Conservation (phyloP, 2,329 filamentous ascomycete genomes). For the Pestalotiopsis sp. region DNA sequence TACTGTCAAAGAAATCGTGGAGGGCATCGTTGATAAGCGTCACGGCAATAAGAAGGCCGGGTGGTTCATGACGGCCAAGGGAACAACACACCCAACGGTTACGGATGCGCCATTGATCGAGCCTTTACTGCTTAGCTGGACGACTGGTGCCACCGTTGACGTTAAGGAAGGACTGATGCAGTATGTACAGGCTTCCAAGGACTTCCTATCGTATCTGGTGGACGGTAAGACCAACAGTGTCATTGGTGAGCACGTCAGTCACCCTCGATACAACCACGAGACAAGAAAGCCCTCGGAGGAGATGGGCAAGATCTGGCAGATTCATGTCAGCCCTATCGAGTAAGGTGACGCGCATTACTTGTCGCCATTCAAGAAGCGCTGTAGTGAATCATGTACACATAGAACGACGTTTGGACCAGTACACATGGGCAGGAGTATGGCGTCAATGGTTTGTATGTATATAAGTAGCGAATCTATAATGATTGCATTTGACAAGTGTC, state of each 20-base stretch:
- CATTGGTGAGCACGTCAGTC: conserved; percentile 48
- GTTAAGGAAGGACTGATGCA: conserved; percentile 57
- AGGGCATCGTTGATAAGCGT: conserved; percentile 41
- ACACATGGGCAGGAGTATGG: neutral
- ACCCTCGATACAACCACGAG: conserved; percentile 41
- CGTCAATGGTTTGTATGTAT: neutral
- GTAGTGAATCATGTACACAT: neutral
- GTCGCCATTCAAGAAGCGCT: neutral
- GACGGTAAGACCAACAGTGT: conserved; percentile 47
- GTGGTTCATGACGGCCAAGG: conserved; percentile 58
- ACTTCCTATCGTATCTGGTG: conserved; percentile 55
- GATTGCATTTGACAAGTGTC: neutral
- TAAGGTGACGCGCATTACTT: neutral
- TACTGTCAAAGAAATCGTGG: conserved; percentile 59
- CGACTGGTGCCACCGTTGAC: conserved; percentile 62
- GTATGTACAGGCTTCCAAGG: conserved; percentile 61
- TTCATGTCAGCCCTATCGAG: conserved; percentile 27
- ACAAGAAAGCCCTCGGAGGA: conserved; percentile 35
- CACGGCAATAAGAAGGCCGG: conserved; percentile 35
- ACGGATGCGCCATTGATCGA: conserved; percentile 69
- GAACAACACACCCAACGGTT: conserved; percentile 63
- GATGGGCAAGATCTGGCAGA: conserved; percentile 41
- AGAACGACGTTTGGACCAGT: neutral
- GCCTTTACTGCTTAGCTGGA: conserved; percentile 61
- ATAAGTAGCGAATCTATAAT: neutral